Conservation (phyloP, 805 yeast genomes). For the Spathaspora passalidarum region DNA sequence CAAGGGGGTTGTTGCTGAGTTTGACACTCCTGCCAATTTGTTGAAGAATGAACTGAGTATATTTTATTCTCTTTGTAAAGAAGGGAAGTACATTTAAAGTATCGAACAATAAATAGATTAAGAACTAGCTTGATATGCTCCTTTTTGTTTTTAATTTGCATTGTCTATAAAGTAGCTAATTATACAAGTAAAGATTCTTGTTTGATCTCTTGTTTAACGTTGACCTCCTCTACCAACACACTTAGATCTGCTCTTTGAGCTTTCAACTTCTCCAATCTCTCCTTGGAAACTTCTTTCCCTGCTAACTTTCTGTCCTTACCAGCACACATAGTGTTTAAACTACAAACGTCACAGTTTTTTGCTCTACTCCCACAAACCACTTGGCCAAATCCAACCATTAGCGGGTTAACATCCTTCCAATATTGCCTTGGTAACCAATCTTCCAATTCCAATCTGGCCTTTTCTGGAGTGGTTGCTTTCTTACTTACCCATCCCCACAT, state of each 20-base stretch:
- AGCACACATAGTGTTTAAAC: slow-evolving; percentile 55
- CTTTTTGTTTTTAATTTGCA: neutral
- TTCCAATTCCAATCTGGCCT: slow-evolving; percentile 65
- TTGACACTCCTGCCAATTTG: slow-evolving; percentile 32
- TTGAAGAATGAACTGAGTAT: slow-evolving; percentile 25
- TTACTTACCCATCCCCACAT: slow-evolving; percentile 75
- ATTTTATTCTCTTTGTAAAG: slow-evolving; percentile 36
- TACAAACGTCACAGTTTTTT: slow-evolving; percentile 68
- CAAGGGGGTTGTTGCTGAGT: slow-evolving; percentile 35
- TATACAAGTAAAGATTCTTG: slow-evolving; percentile 8
- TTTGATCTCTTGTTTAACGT: neutral
- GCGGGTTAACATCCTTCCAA: slow-evolving; percentile 85
- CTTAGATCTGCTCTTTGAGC: slow-evolving; percentile 32
- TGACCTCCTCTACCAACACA: neutral
- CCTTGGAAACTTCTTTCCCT: slow-evolving; percentile 20
- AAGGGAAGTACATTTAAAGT: slow-evolving; percentile 26
- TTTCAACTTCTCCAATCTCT: slow-evolving; percentile 24
- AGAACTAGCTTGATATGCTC: neutral
- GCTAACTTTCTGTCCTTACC: slow-evolving; percentile 50
- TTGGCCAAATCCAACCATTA: slow-evolving; percentile 92
- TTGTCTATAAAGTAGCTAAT: slow-evolving; percentile 3
- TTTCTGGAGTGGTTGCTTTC: slow-evolving; percentile 63
- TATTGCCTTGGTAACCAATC: slow-evolving; percentile 68
- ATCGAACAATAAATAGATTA: slow-evolving; percentile 10
- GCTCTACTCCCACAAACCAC: slow-evolving; percentile 74